These are phyloP conservation scores for Dendrothele bispora DNA, from an alignment of 768 basidiomycete genomes.

Conservation along the genomic window DNA sequence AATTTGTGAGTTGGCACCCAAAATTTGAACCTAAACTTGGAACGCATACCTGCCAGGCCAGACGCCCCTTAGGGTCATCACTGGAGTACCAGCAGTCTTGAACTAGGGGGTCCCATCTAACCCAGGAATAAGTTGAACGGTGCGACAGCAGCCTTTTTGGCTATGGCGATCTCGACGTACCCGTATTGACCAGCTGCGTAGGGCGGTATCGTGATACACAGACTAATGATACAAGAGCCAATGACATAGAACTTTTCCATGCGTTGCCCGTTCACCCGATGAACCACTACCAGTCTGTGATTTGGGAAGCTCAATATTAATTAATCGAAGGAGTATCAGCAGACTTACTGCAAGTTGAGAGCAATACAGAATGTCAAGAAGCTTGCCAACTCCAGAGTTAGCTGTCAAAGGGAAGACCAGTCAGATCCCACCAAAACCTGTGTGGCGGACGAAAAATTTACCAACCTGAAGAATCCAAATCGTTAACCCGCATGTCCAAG, in stretches of 20 bases:
- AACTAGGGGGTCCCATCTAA: not conserved
- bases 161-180: constrained; percentile 1
- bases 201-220: constrained; percentile 1
- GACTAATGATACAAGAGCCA: not conserved
- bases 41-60: constrained; percentile 2
- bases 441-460: not conserved
- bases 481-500: not conserved
- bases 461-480: not conserved
- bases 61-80: not conserved
- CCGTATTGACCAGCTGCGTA: constrained; percentile 8
- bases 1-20: not conserved
- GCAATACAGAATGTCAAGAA: not conserved
- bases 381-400: not conserved
- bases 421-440: not conserved
- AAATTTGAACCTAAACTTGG: not conserved
- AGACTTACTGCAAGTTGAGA: not conserved
- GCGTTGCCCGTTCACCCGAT: constrained; percentile 5
- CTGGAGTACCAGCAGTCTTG: constrained; percentile 8
- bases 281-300: constrained; percentile 8
- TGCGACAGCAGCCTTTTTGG: not conserved
- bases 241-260: constrained; percentile 12
- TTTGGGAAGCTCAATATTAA: not conserved
- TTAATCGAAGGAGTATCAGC: not conserved
- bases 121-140: not conserved
- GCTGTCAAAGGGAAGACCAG: not conserved